Base-by-base conservation (phyloP, 257 asterid species). In the Echium plantagineum region DNA sequence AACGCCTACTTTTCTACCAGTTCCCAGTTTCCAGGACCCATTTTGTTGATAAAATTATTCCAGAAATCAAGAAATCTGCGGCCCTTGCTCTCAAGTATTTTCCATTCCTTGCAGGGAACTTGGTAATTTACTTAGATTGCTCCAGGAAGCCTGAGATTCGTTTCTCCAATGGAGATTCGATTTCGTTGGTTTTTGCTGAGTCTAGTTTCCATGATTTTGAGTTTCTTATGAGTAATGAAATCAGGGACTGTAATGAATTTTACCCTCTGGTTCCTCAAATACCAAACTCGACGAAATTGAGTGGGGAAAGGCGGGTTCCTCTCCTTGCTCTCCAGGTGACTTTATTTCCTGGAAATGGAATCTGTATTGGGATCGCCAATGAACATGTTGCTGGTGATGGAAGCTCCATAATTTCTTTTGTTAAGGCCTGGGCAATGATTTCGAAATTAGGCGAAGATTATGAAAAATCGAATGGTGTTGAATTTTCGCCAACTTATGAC, bases 311-410 rank as follows among this genome's bases (percentile, higher is more conserved):
- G 22, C 67, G 20, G 1, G 66, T 54, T 20, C 81, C 84, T 0
- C 75, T 69, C 5, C 48, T 81, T 13, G 81, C 84, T n/a, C 55
- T 81, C 21, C 80, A 81, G 21, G 72, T 74, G 54, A 79, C 85
- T 24, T 57, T 79, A 13, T 79, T 79, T 54, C 85, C 81, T 6
- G 71, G 55, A 6, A 66, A 52, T 20, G 85, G 85, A 24, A 47
- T 79, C 1, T 75, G 80, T 55, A 15, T 76, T 1, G 85, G 85
- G 0, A 65, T 79, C 19, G 65, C 82, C 17, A 73, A 68, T 64
- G 77, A 76, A 75, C 85, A 79, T 72, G 72, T 72, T 8, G 68
- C 69, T 62, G 81, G 80, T 57, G 85, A 79, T 49, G 85, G 79
- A 13, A 79, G 77, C 66, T 62, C 80, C 3, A 68, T 73, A 58